These are phyloP conservation scores for Niveomyces coronatus DNA, from an alignment of 2,329 filamentous ascomycete genomes.

Conservation along the genomic window DNA sequence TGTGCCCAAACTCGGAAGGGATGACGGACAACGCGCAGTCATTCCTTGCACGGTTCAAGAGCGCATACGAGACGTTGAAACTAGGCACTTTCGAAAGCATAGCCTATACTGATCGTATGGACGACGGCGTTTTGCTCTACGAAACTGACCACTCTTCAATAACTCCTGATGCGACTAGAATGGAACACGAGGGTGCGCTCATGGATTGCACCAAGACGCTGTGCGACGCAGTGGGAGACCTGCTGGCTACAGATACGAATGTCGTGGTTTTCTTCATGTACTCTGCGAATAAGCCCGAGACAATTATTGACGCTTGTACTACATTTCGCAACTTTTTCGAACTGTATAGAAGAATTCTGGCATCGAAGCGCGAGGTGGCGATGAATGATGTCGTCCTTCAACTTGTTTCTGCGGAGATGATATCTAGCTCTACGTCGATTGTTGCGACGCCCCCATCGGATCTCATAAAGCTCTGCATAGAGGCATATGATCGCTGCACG, in stretches of 20 bases:
- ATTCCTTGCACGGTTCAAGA: conserved; percentile 59
- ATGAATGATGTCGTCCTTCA: conserved; percentile 66
- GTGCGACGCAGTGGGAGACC: conserved; percentile 33
- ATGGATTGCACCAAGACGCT: conserved; percentile 39
- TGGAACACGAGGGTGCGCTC: conserved; percentile 34
- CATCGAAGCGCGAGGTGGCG: conserved; percentile 31
- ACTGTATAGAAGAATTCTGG: conserved; percentile 34
- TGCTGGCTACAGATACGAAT: conserved; percentile 40
- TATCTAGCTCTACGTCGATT: conserved; percentile 53
- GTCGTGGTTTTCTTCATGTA: conserved; percentile 72
- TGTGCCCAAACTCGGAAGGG: conserved; percentile 57
- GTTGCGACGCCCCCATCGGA: conserved; percentile 51
- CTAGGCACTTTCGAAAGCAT: conserved; percentile 54
- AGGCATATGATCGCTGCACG: conserved; percentile 68
- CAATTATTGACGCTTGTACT: conserved; percentile 60
- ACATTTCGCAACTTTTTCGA: conserved; percentile 66
- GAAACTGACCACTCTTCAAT: conserved; percentile 35
- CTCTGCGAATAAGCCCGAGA: conserved; percentile 48
- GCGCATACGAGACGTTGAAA: conserved; percentile 63
- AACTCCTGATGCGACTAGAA: conserved; percentile 30
- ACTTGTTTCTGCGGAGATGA: conserved; percentile 57
- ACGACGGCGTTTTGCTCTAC: conserved; percentile 39
- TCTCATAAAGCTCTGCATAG: conserved; percentile 54
- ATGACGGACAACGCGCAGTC: conserved; percentile 48
- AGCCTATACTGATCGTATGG: conserved; percentile 26